Evolutionary conservation across 169 alveolate genomes (phyloP), one percentile per base, ranked within the genome.

Genomic region (Perkinsus olseni): DNA sequence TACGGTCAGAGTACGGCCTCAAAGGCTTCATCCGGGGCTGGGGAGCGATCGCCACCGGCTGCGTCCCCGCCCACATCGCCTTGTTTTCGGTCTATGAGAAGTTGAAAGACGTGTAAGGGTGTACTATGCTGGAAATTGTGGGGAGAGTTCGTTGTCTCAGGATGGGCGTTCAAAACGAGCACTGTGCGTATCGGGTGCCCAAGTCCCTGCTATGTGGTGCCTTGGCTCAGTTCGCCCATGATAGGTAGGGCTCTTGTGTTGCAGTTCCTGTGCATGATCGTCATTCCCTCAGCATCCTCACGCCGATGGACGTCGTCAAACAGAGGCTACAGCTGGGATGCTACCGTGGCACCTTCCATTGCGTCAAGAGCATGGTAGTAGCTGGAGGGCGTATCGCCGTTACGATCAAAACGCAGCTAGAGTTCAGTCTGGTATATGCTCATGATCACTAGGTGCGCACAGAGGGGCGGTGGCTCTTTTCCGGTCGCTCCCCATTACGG

Each of bases 21-120:
- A 62, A 62, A 62, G 82, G 82, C 82, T 62, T 62, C 34, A 24
- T 62, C 31, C 82, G 82, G 28, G 99, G 99, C 40, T 97, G 96
- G 82, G 95, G 97, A 34, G 99, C 98, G 21, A 98, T 98, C 39
- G 97, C 98, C n/a, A 94, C 96, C 40, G 99, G 99, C 8, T 98
- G 99, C 94, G 96, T 99, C 93, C 99, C 99, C 1, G 99, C 99
- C n/a, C 99, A 99, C 94, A 99, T 99, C 40, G 93, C 98, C 28
- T 97, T 97, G 95, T 99, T 99, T 94, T 93, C 98, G 28, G 96
- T 96, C 17, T 98, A 98, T 92, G 99, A 98, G 93, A 11, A 37
- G 24, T n/a, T 39, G 36, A 93, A 94, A 93, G 91, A 74, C 74
- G 17, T 38, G 93, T 95, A 37, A 82, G 95, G 45, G 92, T 92